Percentiles rank a stretch among this genome's conserved stretches.
Evolutionary conservation across 2,329 filamentous ascomycete genomes (phyloP).

Genomic region (Aspergillus phoenicis): DNA sequence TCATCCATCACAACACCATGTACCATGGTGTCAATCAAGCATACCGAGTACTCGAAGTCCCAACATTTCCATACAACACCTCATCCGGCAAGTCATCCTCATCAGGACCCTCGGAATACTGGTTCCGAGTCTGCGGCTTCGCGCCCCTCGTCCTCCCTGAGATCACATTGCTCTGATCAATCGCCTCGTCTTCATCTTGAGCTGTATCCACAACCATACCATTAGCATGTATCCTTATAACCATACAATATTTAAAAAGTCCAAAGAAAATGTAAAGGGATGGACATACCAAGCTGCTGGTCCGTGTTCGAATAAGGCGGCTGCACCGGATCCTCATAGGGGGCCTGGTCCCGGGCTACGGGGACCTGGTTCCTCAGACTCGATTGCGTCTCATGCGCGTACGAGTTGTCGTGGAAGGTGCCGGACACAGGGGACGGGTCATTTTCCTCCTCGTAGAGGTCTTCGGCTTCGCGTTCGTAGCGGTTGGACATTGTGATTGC

Average conservation of each 20-base stretch:
- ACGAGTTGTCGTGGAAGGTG: constrained; percentile 26
- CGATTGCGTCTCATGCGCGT: constrained; percentile 24
- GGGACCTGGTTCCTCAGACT: constrained; percentile 23
- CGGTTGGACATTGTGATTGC: constrained; percentile 26
- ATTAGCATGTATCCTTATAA: not conserved
- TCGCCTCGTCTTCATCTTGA: constrained; percentile 27
- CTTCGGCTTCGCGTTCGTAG: constrained; percentile 31
- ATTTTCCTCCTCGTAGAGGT: constrained; percentile 32
- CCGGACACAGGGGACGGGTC: constrained; percentile 30
- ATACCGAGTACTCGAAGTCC: not conserved
- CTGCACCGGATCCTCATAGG: constrained; percentile 33
- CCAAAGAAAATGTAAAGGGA: not conserved
- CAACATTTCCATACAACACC: not conserved
- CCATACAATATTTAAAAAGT: too few relatives aligned
- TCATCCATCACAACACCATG: too few relatives aligned
- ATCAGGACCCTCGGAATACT: constrained; percentile 28
- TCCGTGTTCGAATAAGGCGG: constrained; percentile 32
- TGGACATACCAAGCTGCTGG: constrained; percentile 32
- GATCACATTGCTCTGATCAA: constrained; percentile 27
- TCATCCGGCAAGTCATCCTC: constrained; percentile 29
- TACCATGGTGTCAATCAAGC: too few relatives aligned
- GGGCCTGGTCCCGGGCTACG: constrained; percentile 27
- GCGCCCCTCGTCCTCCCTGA: constrained; percentile 28
- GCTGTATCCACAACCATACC: not conserved
- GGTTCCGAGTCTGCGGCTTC: constrained; percentile 23